These are phyloP conservation scores for Mortierella sp. DNA, from an alignment of 371 early-diverging fungal genomes.

Conservation along the genomic window DNA sequence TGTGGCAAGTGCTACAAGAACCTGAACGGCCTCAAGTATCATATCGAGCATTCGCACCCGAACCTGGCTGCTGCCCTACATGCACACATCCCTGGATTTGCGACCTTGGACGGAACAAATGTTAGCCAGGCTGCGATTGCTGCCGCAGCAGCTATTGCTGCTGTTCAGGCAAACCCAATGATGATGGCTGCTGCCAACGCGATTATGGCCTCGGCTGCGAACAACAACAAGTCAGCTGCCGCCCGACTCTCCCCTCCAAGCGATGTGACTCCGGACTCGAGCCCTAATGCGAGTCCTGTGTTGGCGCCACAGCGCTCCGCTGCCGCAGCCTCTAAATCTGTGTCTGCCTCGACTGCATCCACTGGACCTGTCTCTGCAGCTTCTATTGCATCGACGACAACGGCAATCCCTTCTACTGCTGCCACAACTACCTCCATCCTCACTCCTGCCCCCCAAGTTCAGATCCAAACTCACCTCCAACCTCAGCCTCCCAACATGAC, in stretches of 20 bases:
- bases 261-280: constrained; percentile 44
- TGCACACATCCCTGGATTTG: constrained; percentile 46
- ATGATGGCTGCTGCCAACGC: constrained; percentile 53
- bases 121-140: constrained; percentile 47
- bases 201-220: constrained; percentile 42
- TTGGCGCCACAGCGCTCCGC: constrained; percentile 5
- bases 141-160: constrained; percentile 34
- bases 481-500: constrained; percentile 9
- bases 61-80: constrained; percentile 42
- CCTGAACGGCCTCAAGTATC: constrained; percentile 96
- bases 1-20: constrained; percentile 98
- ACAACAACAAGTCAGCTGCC: constrained; percentile 5
- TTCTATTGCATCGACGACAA: not conserved
- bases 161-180: constrained; percentile 42
- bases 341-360: no score
- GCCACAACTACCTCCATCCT: not conserved
- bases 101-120: constrained; percentile 38
- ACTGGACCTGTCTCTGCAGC: no score
- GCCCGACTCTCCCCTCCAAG: constrained; percentile 21
- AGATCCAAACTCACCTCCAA: no score
- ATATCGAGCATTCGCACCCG: constrained; percentile 87
- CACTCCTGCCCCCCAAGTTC: not conserved
- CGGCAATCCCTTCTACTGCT: not conserved
- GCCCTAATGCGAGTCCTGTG: constrained; percentile 30
- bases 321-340: not conserved